These are phyloP conservation scores for Vigna radiata DNA, from an alignment of 306 rosid genomes.

Conservation along the genomic window DNA sequence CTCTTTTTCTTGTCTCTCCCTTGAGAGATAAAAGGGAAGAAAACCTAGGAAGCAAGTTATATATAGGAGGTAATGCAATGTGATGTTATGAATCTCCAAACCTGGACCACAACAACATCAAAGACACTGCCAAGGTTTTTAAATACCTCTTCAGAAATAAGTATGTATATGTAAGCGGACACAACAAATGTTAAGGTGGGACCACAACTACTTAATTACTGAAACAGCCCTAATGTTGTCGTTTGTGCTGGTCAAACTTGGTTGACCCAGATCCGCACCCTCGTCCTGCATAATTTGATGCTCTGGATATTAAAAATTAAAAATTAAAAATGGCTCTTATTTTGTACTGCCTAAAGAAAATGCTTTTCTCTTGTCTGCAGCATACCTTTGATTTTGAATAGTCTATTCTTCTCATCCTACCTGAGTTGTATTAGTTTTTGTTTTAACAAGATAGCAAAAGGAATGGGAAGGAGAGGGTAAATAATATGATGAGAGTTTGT, in stretches of 20 bases:
- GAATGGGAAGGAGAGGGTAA: no score
- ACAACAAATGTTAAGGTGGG: constrained; percentile 36
- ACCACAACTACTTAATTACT: constrained; percentile 37
- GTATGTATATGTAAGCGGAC: constrained; percentile 1
- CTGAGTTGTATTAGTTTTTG: neutral
- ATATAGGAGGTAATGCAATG: constrained; percentile 31
- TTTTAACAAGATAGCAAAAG: no score
- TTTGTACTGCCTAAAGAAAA: constrained; percentile 41
- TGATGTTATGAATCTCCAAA: constrained; percentile 5
- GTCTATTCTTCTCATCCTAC: neutral
- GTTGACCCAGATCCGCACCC: constrained; percentile 75
- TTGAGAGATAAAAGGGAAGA: constrained; percentile 36
- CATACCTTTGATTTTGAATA: constrained; percentile 50
- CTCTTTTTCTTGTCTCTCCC: neutral
- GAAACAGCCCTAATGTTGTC: constrained; percentile 48
- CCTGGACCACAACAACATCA: constrained; percentile 55
- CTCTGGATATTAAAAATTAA: constrained; percentile 19
- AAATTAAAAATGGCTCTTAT: constrained; percentile 9
- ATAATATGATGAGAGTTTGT: constrained; percentile 40
- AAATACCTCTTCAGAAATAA: neutral
- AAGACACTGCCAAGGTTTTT: constrained; percentile 56
- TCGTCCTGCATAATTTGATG: constrained; percentile 43
- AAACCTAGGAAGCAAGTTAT: constrained; percentile 42
- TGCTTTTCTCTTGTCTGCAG: constrained; percentile 55
- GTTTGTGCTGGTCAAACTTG: constrained; percentile 56